These are phyloP conservation scores for Geotrichum australiense DNA, from an alignment of 1,139 yeast genomes.

Conservation along the genomic window DNA sequence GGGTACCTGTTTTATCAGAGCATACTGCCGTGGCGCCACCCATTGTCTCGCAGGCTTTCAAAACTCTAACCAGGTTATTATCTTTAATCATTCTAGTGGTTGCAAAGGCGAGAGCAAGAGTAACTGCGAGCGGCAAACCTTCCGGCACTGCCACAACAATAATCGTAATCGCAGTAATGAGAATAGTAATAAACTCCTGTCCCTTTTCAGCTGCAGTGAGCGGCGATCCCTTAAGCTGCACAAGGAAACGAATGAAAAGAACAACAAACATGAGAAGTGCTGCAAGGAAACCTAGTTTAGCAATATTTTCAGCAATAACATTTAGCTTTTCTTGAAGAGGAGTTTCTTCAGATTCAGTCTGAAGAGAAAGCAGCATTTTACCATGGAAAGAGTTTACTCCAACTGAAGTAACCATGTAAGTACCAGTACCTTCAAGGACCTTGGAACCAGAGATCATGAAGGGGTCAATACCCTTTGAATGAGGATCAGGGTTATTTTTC, in stretches of 20 bases:
- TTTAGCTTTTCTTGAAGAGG: conserved; percentile 84
- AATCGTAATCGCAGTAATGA: conserved; percentile 86
- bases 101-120: conserved; percentile 93
- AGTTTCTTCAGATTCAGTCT: conserved; percentile 70
- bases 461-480: conserved; percentile 52
- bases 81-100: conserved; percentile 97
- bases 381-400: conserved; percentile 89
- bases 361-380: conserved; percentile 74
- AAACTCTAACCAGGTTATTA: conserved; percentile 89
- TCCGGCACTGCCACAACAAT: conserved; percentile 98
- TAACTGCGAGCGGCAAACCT: conserved; percentile 94
- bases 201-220: conserved; percentile 69
- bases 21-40: conserved; percentile 97
- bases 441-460: conserved; percentile 88
- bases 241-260: conserved; percentile 67
- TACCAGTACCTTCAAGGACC: conserved; percentile 79
- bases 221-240: conserved; percentile 49
- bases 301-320: conserved; percentile 82
- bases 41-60: conserved; percentile 96
- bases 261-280: conserved; percentile 74
- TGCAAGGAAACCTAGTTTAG: conserved; percentile 84
- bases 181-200: conserved; percentile 69
- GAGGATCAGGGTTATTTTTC: conserved; percentile 22
- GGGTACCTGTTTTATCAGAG: conserved; percentile 94
- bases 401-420: conserved; percentile 80